These are phyloP conservation scores for Clarireedia monteithiana DNA, from an alignment of 2,329 filamentous ascomycete genomes.

Conservation along the genomic window DNA sequence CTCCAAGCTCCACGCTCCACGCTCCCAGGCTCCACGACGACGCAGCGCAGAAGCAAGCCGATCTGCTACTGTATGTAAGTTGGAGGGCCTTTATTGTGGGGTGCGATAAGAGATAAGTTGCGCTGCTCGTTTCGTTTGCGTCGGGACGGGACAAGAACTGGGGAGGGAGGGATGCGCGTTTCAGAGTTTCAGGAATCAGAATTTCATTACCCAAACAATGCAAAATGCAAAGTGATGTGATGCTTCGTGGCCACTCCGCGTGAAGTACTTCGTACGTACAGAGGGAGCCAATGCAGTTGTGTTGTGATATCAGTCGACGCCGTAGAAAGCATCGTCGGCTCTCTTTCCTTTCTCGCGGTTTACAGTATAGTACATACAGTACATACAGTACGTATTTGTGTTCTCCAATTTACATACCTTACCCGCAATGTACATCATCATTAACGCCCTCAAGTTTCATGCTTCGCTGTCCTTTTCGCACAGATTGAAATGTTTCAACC, in stretches of 20 bases:
- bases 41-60: too few relatives aligned
- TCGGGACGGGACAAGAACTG: too few relatives aligned
- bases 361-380: too few relatives aligned
- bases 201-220: too few relatives aligned
- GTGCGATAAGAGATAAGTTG: not conserved
- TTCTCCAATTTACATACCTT: not conserved
- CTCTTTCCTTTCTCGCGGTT: not conserved
- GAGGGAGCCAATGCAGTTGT: too few relatives aligned
- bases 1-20: not conserved
- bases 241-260: too few relatives aligned
- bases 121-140: not conserved
- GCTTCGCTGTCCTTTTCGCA: not conserved
- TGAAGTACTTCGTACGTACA: not conserved
- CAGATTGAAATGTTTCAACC: conserved; percentile 6
- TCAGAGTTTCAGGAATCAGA: too few relatives aligned
- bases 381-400: not conserved
- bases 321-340: too few relatives aligned
- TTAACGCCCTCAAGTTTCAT: not conserved
- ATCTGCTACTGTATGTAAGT: not conserved
- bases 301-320: not conserved
- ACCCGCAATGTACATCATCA: not conserved
- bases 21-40: not conserved
- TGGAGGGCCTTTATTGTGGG: not conserved
- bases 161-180: too few relatives aligned
- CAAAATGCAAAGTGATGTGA: too few relatives aligned